phyloP scores from a whole-genome alignment of 345 rosid species.

The Moricandia arvensis region DNA sequence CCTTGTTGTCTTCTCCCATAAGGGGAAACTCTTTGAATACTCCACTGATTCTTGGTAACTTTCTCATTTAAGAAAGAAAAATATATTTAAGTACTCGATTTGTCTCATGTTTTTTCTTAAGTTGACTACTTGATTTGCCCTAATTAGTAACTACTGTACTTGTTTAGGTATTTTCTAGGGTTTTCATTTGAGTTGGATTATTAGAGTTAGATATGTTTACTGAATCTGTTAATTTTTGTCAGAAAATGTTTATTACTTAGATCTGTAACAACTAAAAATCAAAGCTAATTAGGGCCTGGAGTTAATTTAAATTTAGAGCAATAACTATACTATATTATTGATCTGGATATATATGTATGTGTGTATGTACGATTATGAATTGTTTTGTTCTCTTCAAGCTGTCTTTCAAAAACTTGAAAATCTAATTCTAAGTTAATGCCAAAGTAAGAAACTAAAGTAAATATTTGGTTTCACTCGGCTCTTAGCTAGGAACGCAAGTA shows the following conservation, averaged over 20 bases:
- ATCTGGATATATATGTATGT: not conserved
- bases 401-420: not conserved
- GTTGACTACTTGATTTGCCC: slow-evolving; percentile 28
- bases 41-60: slow-evolving; percentile 60
- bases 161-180: slow-evolving; percentile 19
- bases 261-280: not conserved
- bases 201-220: not conserved
- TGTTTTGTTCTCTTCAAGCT: not conserved
- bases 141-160: slow-evolving; percentile 25
- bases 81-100: not conserved
- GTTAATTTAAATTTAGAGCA: slow-evolving; percentile 16
- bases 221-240: not conserved
- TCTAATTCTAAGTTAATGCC: not conserved
- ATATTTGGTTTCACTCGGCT: not conserved
- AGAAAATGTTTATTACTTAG: not conserved
- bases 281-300: not conserved
- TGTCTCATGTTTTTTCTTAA: not conserved
- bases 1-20: slow-evolving; percentile 71
- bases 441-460: not conserved
- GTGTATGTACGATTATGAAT: not conserved
- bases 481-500: not conserved
- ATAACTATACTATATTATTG: not conserved
- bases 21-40: slow-evolving; percentile 75
- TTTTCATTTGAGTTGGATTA: slow-evolving; percentile 1
- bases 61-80: not conserved